Evolutionary conservation across 2,329 filamentous ascomycete species (phyloP), one percentile per base, ranked within the genome.

Genomic region (Cryphonectria nitschkei): DNA sequence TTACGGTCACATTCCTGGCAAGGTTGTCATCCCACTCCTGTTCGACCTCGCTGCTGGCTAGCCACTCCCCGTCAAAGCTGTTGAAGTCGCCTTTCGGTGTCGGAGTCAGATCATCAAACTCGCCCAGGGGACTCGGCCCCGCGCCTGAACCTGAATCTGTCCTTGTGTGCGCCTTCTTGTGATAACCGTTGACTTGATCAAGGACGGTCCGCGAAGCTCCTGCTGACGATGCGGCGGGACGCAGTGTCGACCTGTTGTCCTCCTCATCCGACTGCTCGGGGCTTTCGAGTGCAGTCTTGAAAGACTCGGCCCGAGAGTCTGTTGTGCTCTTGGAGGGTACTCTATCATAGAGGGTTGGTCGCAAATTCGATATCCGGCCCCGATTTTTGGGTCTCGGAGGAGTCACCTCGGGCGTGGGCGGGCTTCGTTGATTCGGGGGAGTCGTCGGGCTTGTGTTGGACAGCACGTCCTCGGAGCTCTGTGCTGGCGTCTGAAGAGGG

Each of bases 341-440:
- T 46, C 86, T 85, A 73, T 89, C 86, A 73, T 80, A 80, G 61
- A 84, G 76, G 26, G 79, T 78, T 26, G 86, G 85, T 43, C 87
- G 86, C 62, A 83, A 77, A 68, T 81, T 77, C 76, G 82, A 83
- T 22, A 84, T 80, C 70, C 83, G 84, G 52, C 79, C 79, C 64
- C 69, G 62, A 50, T 16, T 68, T 29, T 78, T 76, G 60, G 80
- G 79, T 72, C 89, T 86, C 50, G 92, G 92, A 67, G 92, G 92
- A 22, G 92, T 94, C 62, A 92, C 87, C 80, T 94, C 92, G 46
- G 92, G 92, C 3, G 92, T 94, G 43, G 91, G 92, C 22, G 90
- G 90, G 75, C 89, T 92, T 76, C 86, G 86, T 74, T 90, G 88
- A 74, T 89, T 88, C 39, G 89, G 86, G 65, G 90, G 90, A 6